Percentiles rank a stretch among this genome's conserved stretches.
These are phyloP conservation scores for Nannochloropsis salina DNA, from an alignment of 108 stramenopile genomes.

Conservation along the genomic window DNA sequence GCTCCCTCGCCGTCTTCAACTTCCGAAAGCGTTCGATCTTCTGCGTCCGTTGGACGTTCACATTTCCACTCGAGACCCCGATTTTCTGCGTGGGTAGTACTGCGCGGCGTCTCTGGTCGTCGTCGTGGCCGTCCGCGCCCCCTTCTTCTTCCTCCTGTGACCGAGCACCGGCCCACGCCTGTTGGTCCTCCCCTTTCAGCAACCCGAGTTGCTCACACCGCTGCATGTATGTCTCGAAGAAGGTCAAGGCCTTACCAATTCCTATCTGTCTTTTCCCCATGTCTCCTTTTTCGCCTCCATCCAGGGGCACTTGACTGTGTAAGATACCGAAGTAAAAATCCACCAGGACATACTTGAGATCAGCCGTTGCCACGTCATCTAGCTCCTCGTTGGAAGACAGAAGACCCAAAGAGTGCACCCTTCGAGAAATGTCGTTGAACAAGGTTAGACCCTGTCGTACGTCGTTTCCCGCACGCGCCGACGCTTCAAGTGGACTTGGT, in stretches of 20 bases:
- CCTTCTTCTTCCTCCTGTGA: background rate
- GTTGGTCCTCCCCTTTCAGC: background rate
- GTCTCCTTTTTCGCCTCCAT: background rate
- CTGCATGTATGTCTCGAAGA: background rate
- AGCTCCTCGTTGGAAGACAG: constrained; percentile 17
- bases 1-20: background rate
- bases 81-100: background rate
- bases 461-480: background rate
- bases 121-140: background rate
- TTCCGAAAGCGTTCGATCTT: background rate
- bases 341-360: background rate
- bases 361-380: constrained; percentile 31
- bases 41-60: background rate
- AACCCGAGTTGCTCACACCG: background rate
- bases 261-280: background rate
- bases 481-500: no score
- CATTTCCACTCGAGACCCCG: background rate
- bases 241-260: background rate
- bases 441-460: background rate
- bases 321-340: constrained; percentile 25
- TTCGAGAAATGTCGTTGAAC: background rate
- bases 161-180: background rate
- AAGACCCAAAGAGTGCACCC: background rate
- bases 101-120: background rate
- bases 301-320: background rate